phyloP scores from a whole-genome alignment of 2,329 filamentous ascomycete species.

The Hirsutella minnesotensis region DNA sequence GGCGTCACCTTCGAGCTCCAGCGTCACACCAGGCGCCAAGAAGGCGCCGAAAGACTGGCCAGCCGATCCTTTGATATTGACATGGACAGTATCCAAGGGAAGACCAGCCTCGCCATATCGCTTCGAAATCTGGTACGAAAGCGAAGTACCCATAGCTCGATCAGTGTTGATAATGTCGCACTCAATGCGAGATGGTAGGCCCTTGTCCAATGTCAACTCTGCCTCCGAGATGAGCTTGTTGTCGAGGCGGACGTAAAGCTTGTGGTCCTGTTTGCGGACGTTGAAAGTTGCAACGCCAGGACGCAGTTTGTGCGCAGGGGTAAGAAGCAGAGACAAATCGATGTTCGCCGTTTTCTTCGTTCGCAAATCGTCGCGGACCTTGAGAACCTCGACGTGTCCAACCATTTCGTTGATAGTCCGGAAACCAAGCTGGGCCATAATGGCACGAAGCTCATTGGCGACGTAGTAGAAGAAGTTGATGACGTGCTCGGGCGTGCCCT shows the following conservation, averaged over 20 bases:
- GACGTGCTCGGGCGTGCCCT: constrained; percentile 85
- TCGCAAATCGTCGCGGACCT: constrained; percentile 77
- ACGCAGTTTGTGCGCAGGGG: constrained; percentile 88
- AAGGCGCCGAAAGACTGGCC: constrained; percentile 95
- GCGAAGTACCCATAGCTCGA: constrained; percentile 80
- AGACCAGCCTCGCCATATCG: constrained; percentile 81
- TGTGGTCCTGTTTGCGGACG: constrained; percentile 93
- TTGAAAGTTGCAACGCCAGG: constrained; percentile 95
- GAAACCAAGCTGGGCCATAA: constrained; percentile 94
- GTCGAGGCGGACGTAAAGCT: constrained; percentile 82
- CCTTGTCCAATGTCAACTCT: constrained; percentile 88
- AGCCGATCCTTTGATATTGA: constrained; percentile 91
- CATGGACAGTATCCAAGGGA: constrained; percentile 86
- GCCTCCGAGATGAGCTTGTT: constrained; percentile 97
- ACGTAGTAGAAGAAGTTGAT: constrained; percentile 99
- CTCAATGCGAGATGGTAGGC: constrained; percentile 83
- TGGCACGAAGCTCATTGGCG: constrained; percentile 87
- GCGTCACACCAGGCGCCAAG: constrained; percentile 82
- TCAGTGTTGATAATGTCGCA: constrained; percentile 96
- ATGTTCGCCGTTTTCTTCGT: constrained; percentile 87
- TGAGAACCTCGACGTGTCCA: constrained; percentile 76
- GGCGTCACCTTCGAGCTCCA: constrained; percentile 89
- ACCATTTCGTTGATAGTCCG: constrained; percentile 97
- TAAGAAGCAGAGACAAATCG: constrained; percentile 83
- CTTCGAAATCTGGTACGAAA: constrained; percentile 93